phyloP scores from a whole-genome alignment of 1,284 basidiomycete species.

The Takashimella tepidaria region DNA sequence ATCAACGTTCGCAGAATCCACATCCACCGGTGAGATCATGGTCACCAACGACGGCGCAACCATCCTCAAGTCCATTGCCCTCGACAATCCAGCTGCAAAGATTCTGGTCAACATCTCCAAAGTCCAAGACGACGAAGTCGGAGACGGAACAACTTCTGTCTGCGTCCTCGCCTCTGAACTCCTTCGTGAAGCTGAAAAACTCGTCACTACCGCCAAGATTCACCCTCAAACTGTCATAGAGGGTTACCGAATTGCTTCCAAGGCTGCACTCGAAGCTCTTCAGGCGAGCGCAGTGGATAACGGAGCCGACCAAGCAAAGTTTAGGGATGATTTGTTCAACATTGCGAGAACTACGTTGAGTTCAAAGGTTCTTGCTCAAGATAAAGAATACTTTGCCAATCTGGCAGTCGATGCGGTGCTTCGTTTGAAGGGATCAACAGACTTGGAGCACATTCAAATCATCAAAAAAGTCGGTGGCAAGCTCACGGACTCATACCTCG shows the following conservation, averaged over 20 bases:
- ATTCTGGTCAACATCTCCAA: constrained; percentile 99
- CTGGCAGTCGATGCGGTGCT: constrained; percentile 96
- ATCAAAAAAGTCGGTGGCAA: constrained; percentile 99
- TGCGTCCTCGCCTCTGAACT: constrained; percentile 91
- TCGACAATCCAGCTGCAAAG: constrained; percentile 98
- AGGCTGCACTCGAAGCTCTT: constrained; percentile 77
- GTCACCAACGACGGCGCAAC: constrained; percentile 99
- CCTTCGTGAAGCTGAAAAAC: constrained; percentile 89
- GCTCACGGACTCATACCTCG: constrained; percentile 95
- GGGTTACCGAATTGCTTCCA: constrained; percentile 89
- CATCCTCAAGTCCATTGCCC: constrained; percentile 92
- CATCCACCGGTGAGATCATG: constrained; percentile 83
- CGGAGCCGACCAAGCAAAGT: constrained; percentile 64
- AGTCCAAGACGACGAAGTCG: constrained; percentile 98
- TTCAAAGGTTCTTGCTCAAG: constrained; percentile 92
- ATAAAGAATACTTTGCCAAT: constrained; percentile 98
- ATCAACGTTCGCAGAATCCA: constrained; percentile 61
- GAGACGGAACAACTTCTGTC: constrained; percentile 93
- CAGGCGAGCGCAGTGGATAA: constrained; percentile 78
- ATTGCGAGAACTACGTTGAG: constrained; percentile 95
- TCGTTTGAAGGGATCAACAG: constrained; percentile 86
- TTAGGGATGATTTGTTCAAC: constrained; percentile 88
- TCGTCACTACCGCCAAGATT: constrained; percentile 78
- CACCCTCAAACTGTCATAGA: constrained; percentile 99
- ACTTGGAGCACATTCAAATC: constrained; percentile 98